Base-by-base conservation (phyloP, 495 filamentous ascomycete genomes). In the Penicillium bialowiezense region DNA sequence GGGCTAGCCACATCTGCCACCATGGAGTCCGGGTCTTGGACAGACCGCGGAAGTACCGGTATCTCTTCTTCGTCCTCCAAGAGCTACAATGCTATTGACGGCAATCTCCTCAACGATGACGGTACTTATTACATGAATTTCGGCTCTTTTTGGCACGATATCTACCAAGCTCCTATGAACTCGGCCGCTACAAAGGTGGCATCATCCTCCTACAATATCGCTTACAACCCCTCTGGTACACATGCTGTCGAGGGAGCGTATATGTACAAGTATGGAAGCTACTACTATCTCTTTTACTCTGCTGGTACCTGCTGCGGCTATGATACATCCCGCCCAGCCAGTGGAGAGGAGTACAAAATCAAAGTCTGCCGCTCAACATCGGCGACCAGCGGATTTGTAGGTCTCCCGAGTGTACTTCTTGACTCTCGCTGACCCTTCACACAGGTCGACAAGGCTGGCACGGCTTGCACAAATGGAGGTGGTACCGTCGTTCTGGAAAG, bases 71-170 rank as follows among this genome's bases (percentile, higher is more conserved):
- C 58, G 3, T 81, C 79, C 1, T 58, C 68, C 1, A 55, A 77
- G 5, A 52, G 63, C 1, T 89, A 87, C 69, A 90, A 91, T 57
- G 82, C 86, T 14, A 91, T 91, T 51, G 88, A 91, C 56, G 63
- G 70, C 0, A 88, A 86, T 55, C 59, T 89, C 0, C 63, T 89
- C 51, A 70, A 67, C 3, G 63, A 61, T 7, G 69, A 65, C 10
- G 73, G 72, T 5, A 68, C 56, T 0, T 80, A 79, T 39, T 79
- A 78, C 48, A 69, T 90, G 51, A 81, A 72, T 41, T 91, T 87
- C 41, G 87, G 86, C 0, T 82, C 77, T 7, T 91, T 87, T 67
- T 91, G 86, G 86, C 64, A 71, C 6, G 82, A 84, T 52, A 71
- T 89, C 40, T 84, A 81, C 64, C 85, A 87, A 56, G 83, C 80